These are phyloP conservation scores for Alternaria arbusti DNA, from an alignment of 2,329 filamentous ascomycete species.

Conservation along the genomic window DNA sequence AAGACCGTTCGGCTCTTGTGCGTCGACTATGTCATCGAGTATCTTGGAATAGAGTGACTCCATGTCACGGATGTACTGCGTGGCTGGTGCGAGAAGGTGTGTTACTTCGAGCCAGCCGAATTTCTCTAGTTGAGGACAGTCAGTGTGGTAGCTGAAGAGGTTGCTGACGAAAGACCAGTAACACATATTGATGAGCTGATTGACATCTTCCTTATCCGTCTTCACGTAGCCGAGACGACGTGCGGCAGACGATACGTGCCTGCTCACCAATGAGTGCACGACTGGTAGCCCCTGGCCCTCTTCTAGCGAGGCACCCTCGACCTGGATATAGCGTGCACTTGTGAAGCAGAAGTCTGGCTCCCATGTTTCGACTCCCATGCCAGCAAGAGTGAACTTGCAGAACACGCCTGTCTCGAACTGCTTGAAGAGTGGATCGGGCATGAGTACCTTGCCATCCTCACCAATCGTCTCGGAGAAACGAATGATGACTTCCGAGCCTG, in stretches of 20 bases:
- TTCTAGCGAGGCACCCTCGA: constrained; percentile 47
- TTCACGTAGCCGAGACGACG: constrained; percentile 46
- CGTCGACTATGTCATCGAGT: constrained; percentile 55
- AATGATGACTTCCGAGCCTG: constrained; percentile 38
- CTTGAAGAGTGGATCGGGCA: constrained; percentile 52
- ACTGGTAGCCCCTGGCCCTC: constrained; percentile 34
- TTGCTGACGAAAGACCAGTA: constrained; percentile 53
- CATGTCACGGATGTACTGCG: constrained; percentile 49
- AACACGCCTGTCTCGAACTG: constrained; percentile 50
- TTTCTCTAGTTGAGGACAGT: constrained; percentile 49
- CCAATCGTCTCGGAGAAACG: constrained; percentile 42
- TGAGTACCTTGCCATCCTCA: constrained; percentile 45
- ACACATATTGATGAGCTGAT: constrained; percentile 52
- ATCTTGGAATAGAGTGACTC: constrained; percentile 57
- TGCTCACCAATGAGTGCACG: constrained; percentile 45
- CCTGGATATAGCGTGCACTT: constrained; percentile 51
- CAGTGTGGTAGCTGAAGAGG: constrained; percentile 53
- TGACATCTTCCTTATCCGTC: constrained; percentile 52
- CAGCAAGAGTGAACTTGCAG: constrained; percentile 47
- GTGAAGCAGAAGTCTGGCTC: constrained; percentile 54
- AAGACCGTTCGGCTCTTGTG: constrained; percentile 54
- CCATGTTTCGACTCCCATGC: constrained; percentile 44
- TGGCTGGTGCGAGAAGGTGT: constrained; percentile 52
- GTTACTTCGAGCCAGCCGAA: constrained; percentile 59
- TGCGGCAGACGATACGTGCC: constrained; percentile 51